Evolutionary conservation across 192 early-diverging fungal species (phyloP).

Genomic region (Podila minutissima): DNA sequence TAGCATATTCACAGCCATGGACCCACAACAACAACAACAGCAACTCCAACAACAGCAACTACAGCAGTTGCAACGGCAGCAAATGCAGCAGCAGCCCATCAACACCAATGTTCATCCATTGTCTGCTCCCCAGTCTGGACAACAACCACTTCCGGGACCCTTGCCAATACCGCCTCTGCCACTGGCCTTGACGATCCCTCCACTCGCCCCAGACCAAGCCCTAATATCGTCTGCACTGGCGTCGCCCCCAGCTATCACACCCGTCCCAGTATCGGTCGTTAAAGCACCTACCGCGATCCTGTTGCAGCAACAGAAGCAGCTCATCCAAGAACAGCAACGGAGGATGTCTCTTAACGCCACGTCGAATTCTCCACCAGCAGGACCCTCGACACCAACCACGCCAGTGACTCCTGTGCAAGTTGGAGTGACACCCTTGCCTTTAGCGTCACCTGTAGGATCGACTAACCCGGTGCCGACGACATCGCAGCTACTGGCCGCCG

Average conservation of each 20-base stretch:
- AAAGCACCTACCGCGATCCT: slow-evolving; percentile 18
- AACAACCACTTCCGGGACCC: neutral
- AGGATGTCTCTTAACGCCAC: slow-evolving; percentile 1
- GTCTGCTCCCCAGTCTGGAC: neutral
- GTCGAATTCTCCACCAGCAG: neutral
- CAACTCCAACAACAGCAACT: neutral
- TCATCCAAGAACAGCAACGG: neutral
- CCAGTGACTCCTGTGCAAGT: neutral
- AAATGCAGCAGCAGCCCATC: neutral
- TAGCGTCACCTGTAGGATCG: slow-evolving; percentile 17
- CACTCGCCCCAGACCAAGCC: slow-evolving; percentile 1
- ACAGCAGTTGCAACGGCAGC: slow-evolving; percentile 8
- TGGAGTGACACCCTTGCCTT: slow-evolving; percentile 1
- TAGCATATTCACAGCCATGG: neutral
- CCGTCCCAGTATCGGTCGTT: neutral
- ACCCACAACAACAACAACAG: slow-evolving; percentile 6
- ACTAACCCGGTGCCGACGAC: slow-evolving; percentile 12
- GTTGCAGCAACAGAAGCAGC: slow-evolving; percentile 15
- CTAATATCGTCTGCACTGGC: neutral
- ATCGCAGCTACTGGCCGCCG: neutral
- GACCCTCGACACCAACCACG: neutral
- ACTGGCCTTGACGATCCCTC: neutral
- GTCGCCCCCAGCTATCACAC: neutral
- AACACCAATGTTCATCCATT: neutral
- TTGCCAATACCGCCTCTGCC: neutral